Percentiles rank a stretch among this genome's conserved stretches.
Conservation (phyloP, 768 basidiomycete species). For the Suillus paluster region DNA sequence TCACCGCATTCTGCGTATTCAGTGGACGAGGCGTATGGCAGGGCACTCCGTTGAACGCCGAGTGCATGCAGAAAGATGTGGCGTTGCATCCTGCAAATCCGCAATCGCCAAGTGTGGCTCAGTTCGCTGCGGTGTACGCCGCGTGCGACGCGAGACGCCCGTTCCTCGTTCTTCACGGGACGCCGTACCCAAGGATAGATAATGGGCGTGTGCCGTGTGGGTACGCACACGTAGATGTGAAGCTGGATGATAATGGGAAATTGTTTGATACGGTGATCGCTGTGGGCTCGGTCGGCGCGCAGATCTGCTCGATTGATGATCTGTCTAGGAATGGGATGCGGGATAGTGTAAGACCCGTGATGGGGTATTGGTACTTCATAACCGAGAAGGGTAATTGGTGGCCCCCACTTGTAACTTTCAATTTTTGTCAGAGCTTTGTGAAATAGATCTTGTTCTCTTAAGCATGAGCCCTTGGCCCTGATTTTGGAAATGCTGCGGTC, state of each 20-base stretch:
- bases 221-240: conserved; percentile 32
- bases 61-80: conserved; percentile 31
- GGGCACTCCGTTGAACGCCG: conserved; percentile 34
- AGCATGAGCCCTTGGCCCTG: too few species aligned
- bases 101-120: conserved; percentile 26
- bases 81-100: conserved; percentile 34
- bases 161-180: conserved; percentile 31
- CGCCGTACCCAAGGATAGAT: conserved; percentile 34
- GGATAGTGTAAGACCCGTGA: conserved; percentile 36
- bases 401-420: too few species aligned
- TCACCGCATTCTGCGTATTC: conserved; percentile 43
- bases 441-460: too few species aligned
- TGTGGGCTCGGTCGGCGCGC: conserved; percentile 34
- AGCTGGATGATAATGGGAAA: conserved; percentile 32
- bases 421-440: too few species aligned
- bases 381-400: background rate
- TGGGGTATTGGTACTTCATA: conserved; percentile 37
- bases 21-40: conserved; percentile 38
- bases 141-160: too few species aligned
- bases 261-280: conserved; percentile 34
- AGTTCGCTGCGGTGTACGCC: conserved; percentile 34
- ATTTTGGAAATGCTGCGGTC: too few species aligned
- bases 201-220: conserved; percentile 33
- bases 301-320: conserved; percentile 36
- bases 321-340: conserved; percentile 35